Evolutionary conservation across 208 protist genomes (phyloP).

Genomic region (Wallacemonas sp.): DNA sequence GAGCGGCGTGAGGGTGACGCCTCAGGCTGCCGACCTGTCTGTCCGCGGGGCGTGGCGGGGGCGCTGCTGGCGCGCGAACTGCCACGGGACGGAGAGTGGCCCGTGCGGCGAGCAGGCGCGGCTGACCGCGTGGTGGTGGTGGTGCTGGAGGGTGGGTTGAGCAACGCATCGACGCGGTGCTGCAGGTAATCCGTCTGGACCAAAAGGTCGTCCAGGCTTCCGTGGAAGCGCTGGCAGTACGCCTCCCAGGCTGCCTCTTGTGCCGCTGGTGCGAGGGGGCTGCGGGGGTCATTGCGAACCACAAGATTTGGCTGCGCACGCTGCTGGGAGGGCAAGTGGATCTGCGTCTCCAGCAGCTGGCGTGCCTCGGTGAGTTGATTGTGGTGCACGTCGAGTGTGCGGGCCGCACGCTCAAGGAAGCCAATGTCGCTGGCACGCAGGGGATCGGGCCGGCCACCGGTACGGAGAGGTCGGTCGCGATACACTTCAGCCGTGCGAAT

Average conservation of each 20-base stretch:
- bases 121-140: not conserved
- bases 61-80: not conserved
- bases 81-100: no score
- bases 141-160: not conserved
- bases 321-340: not conserved
- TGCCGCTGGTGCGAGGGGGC: not conserved
- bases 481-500: constrained; percentile 29
- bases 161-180: constrained; percentile 11
- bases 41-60: constrained; percentile 1
- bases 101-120: no score
- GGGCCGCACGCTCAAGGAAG: constrained; percentile 24
- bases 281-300: constrained; percentile 1
- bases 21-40: not conserved
- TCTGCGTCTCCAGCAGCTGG: constrained; percentile 16
- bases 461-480: constrained; percentile 26
- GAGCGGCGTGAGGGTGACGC: constrained; percentile 4
- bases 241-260: constrained; percentile 15
- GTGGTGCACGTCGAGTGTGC: constrained; percentile 6
- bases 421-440: constrained; percentile 23
- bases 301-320: constrained; percentile 8
- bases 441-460: constrained; percentile 25
- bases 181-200: constrained; percentile 17
- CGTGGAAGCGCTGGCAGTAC: constrained; percentile 26
- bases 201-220: constrained; percentile 15
- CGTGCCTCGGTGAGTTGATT: constrained; percentile 19